Percentiles rank a stretch among this genome's conserved stretches.
phyloP scores from a whole-genome alignment of 164 flowering plant genomes.

The Berberis vulgaris region DNA sequence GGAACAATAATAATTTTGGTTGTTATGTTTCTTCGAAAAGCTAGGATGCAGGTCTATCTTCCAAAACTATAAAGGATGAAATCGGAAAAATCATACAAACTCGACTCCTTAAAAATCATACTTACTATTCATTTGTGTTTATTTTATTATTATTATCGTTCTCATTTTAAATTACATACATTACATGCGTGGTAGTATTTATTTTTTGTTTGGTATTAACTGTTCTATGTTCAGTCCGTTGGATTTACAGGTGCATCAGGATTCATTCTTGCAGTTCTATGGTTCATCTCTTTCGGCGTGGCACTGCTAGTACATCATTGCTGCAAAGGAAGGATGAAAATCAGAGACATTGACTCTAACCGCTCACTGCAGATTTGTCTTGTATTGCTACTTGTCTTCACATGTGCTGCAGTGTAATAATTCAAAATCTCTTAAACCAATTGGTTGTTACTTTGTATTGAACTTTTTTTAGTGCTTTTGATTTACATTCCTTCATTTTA shows the following conservation, averaged over 20 bases:
- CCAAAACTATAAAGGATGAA: too few relatives aligned
- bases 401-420: slow-evolving; percentile 69
- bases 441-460: not conserved
- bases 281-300: slow-evolving; percentile 74
- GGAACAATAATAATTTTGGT: too few relatives aligned
- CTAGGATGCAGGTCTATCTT: too few relatives aligned
- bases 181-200: not conserved
- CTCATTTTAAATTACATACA: too few relatives aligned
- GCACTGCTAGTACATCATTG: slow-evolving; percentile 51
- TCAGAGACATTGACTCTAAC: slow-evolving; percentile 31
- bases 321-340: slow-evolving; percentile 50
- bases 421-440: not conserved
- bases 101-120: too few relatives aligned
- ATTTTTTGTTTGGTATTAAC: not conserved
- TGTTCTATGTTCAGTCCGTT: slow-evolving; percentile 61
- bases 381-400: slow-evolving; percentile 58
- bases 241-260: slow-evolving; percentile 86
- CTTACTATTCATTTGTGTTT: too few relatives aligned
- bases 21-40: too few relatives aligned
- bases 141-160: not conserved
- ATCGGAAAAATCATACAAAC: too few relatives aligned
- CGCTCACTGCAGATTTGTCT: slow-evolving; percentile 46
- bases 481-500: too few relatives aligned
- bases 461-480: too few relatives aligned
- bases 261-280: slow-evolving; percentile 58